Base-by-base conservation (phyloP, 139 green algal species). In the Dunaliella primolecta region DNA sequence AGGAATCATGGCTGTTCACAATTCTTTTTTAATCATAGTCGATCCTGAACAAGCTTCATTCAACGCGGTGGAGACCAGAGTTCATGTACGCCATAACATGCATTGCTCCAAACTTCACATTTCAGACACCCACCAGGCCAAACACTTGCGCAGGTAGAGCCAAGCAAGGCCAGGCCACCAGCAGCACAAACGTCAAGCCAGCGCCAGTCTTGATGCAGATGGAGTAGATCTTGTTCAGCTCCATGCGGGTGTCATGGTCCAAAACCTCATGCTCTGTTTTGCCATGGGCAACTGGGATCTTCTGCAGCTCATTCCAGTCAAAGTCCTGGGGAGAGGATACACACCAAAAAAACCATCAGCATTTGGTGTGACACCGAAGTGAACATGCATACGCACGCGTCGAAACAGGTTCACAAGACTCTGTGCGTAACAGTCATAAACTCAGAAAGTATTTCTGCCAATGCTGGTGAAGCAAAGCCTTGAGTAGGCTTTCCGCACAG, bases 91-190 rank as follows among this genome's bases (percentile, higher is more conserved):
- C n/a, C n/a, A n/a, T n/a, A n/a, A n/a, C n/a, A n/a, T n/a, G n/a
- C n/a, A n/a, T n/a, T n/a, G n/a, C n/a, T n/a, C n/a, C n/a, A n/a
- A n/a, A n/a, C n/a, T n/a, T n/a, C n/a, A n/a, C n/a, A n/a, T n/a
- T n/a, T n/a, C n/a, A n/a, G n/a, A n/a, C n/a, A 83, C 46, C 46
- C 46, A 64, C 46, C 46, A 25, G 46, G 46, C 46, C 46, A 64
- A 96, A 96, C 1, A 94, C 89, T 24, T 56, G 75, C 15, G 93
- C 93, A 35, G 92, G 93, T 71, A 96, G 89, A 2, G 93, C 86
- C 34, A 96, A 86, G 1, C 91, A 0, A 0, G 93, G 93, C 93
- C 93, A 96, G 27, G 89, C 2, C 32, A 96, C 78, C 20, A 96
- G 56, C 75, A 95, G 88, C 34, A 96, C n/a, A 31, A 95, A 27